phyloP scores from a whole-genome alignment of 2,329 filamentous ascomycete genomes.

The Ophiostoma montium region DNA sequence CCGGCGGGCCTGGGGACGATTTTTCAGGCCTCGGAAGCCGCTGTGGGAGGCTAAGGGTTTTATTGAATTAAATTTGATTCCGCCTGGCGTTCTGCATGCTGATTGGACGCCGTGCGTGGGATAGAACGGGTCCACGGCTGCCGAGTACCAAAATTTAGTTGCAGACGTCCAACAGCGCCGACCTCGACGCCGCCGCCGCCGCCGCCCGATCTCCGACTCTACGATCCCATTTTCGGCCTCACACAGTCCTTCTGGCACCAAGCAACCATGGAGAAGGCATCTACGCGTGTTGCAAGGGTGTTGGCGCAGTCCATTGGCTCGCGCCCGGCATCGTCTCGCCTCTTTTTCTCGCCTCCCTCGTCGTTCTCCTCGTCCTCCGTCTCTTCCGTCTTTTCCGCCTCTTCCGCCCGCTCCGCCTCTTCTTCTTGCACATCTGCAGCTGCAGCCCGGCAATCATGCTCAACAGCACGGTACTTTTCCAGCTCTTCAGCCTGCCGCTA shows the following conservation, averaged over 20 bases:
- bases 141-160: background rate
- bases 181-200: background rate
- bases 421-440: background rate
- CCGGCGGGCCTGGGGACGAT: slow-evolving; percentile 4
- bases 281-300: slow-evolving; percentile 27
- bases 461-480: slow-evolving; percentile 7
- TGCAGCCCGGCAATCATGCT: background rate
- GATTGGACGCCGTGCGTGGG: background rate
- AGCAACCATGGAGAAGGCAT: slow-evolving; percentile 28
- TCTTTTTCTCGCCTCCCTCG: background rate
- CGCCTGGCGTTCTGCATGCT: background rate
- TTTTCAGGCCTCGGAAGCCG: background rate
- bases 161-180: background rate
- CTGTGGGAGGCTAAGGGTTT: background rate
- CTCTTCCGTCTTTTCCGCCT: background rate
- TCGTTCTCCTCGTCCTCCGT: background rate
- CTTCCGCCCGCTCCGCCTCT: too few relatives aligned
- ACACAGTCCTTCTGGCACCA: background rate
- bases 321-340: background rate
- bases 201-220: background rate
- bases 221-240: background rate
- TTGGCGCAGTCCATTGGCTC: slow-evolving; percentile 21
- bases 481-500: background rate
- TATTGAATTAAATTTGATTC: background rate
- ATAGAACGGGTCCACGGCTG: background rate